Evolutionary conservation across 2,329 filamentous ascomycete genomes (phyloP), one percentile per base, ranked within the genome.

Genomic region (Fusarium nurragi): DNA sequence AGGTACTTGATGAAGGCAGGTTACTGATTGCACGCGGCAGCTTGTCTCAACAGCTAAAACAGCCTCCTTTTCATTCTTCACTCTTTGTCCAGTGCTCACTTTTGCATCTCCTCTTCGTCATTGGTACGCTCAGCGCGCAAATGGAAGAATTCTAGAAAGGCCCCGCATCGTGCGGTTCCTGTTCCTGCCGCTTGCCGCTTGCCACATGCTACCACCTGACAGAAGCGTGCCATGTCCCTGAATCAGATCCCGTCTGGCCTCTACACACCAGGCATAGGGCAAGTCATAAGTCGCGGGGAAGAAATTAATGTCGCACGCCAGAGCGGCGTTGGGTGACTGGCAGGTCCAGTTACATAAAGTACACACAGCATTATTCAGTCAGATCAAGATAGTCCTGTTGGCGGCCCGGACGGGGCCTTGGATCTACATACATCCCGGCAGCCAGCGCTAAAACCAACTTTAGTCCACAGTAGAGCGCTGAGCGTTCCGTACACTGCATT

Each of bases 61-160:
- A 19, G 38, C 12, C 52, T 40, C 37, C 11, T 4, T 7, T 34
- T 21, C 22, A 52, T 44, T 39, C 39, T 21, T 45, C 25, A 28
- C 23, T 32, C 21, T 39, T 23, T 41, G 37, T 18, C 46, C 40
- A 40, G 26, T 34, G 12, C 26, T 28, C 39, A 37, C 43, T 45
- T n/a, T 22, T n/a, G 14, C 38, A 28, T 53, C 37, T 34, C 19
- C 18, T 16, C 36, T 22, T 48, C 21, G 52, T 49, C 52, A 69
- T 67, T 65, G 63, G 55, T 52, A 58, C 38, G 21, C n/a, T 34
- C 23, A 52, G 54, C 16, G 36, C 52, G 37, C 50, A 47, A 51
- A 68, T 71, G 57, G 69, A 71, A 71, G 36, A 44, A 23, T 71
- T 71, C 69, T 71, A 71, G 69, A 71, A 71, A 49, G 64, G 54